phyloP scores from a whole-genome alignment of 495 filamentous ascomycete species.

The Aspergillus coremiiformis region DNA sequence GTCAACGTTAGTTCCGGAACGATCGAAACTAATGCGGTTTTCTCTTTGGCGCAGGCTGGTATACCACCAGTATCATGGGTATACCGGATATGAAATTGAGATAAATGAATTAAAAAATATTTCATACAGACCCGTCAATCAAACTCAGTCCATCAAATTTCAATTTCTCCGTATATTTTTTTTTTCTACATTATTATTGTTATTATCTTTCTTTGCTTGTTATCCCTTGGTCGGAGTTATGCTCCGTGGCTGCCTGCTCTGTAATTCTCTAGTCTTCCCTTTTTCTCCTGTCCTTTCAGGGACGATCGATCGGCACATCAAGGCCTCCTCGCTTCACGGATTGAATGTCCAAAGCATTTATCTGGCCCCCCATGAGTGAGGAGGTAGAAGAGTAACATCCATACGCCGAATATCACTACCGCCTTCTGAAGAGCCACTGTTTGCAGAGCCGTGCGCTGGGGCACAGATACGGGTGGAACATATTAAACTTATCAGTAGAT shows the following conservation, averaged over 20 bases:
- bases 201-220: not conserved
- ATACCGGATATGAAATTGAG: slow-evolving; percentile 11
- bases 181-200: not conserved
- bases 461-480: slow-evolving; percentile 98
- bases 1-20: not conserved
- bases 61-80: not conserved
- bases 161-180: slow-evolving; percentile 1
- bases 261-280: slow-evolving; percentile 1
- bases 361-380: slow-evolving; percentile 35
- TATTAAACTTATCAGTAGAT: no score
- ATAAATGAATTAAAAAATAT: slow-evolving; percentile 10
- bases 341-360: slow-evolving; percentile 15
- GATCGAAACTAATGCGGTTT: not conserved
- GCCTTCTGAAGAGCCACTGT: slow-evolving; percentile 86
- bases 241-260: not conserved
- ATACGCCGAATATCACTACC: slow-evolving; percentile 38
- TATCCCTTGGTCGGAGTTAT: not conserved
- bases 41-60: not conserved
- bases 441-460: slow-evolving; percentile 62
- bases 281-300: slow-evolving; percentile 1
- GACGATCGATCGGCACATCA: slow-evolving; percentile 28
- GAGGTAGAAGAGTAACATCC: slow-evolving; percentile 30
- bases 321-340: slow-evolving; percentile 34
- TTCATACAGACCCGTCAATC: slow-evolving; percentile 9
- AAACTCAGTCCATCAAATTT: slow-evolving; percentile 1